phyloP scores from a whole-genome alignment of 2,329 filamentous ascomycete species.

The Bipolaris bicolor region DNA sequence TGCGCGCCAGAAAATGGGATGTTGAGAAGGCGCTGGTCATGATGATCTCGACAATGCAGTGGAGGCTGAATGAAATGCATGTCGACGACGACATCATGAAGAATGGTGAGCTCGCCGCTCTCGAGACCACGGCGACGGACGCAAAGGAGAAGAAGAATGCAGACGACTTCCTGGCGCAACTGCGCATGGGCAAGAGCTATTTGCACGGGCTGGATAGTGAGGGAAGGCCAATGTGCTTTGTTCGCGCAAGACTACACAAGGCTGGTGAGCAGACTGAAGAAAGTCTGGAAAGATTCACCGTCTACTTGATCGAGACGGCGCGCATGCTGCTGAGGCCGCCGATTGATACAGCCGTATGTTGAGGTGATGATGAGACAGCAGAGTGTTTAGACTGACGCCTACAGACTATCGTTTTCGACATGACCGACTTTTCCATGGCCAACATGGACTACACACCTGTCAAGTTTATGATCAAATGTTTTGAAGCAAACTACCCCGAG shows the following conservation, averaged over 20 bases:
- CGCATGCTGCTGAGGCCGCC: constrained; percentile 79
- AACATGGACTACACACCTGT: constrained; percentile 99
- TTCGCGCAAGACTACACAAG: constrained; percentile 81
- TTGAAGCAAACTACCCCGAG: constrained; percentile 98
- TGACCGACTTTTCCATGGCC: constrained; percentile 89
- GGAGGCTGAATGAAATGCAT: constrained; percentile 81
- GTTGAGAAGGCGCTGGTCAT: constrained; percentile 91
- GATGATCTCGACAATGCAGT: constrained; percentile 92
- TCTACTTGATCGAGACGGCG: constrained; percentile 94
- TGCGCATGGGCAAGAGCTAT: constrained; percentile 91
- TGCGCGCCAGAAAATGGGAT: constrained; percentile 71
- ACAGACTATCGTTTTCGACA: constrained; percentile 91
- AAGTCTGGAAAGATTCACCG: constrained; percentile 85
- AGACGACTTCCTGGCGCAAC: constrained; percentile 80
- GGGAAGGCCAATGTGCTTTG: constrained; percentile 84
- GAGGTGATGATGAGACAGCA: background rate
- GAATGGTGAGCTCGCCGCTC: constrained; percentile 55
- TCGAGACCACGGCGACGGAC: constrained; percentile 68
- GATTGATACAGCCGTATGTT: constrained; percentile 87
- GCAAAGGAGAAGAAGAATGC: constrained; percentile 69
- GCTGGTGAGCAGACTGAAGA: constrained; percentile 82
- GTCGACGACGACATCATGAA: constrained; percentile 83
- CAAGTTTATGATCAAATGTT: constrained; percentile 99
- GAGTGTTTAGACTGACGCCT: constrained; percentile 2
- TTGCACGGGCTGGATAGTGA: constrained; percentile 85